A percentile compares a stretch with the other conserved stretches of the same genome.
These are phyloP conservation scores for Aspergillus pseudonomiae DNA, from an alignment of 2,329 filamentous ascomycete species.

Conservation along the genomic window DNA sequence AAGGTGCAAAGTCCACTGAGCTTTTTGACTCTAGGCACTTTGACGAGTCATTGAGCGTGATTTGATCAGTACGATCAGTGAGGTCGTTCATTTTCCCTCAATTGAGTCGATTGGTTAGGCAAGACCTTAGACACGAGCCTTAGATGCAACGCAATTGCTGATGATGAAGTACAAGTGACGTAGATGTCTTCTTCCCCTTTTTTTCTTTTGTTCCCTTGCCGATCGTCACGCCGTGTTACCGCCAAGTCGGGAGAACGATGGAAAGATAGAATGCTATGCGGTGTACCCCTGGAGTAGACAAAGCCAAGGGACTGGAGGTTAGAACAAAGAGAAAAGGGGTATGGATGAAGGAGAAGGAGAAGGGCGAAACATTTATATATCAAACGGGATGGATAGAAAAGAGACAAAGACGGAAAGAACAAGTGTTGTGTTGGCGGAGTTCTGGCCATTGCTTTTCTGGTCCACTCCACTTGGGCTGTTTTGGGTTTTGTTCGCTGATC, in stretches of 20 bases:
- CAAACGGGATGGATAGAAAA: not conserved
- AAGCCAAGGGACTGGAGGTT: not conserved
- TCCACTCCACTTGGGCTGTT: slow-evolving; percentile 4
- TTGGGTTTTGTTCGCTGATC: slow-evolving; percentile 4
- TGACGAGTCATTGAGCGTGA: slow-evolving; percentile 17
- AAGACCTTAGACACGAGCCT: not conserved
- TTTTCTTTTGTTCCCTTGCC: not conserved
- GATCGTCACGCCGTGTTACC: slow-evolving; percentile 1
- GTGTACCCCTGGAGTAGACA: not conserved
- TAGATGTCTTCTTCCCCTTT: not conserved
- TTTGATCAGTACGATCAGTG: slow-evolving; percentile 18
- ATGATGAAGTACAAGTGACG: not conserved
- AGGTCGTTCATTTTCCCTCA: slow-evolving; percentile 12
- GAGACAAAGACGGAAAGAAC: slow-evolving; percentile 2
- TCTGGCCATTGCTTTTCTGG: slow-evolving; percentile 3
- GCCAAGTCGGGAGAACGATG: slow-evolving; percentile 1
- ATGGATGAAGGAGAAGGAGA: not conserved
- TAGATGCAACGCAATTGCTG: not conserved
- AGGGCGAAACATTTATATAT: not conserved
- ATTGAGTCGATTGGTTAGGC: not conserved
- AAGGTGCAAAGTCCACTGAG: slow-evolving; percentile 32
- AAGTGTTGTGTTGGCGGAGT: slow-evolving; percentile 5
- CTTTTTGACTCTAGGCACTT: slow-evolving; percentile 2
- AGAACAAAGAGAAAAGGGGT: not conserved
- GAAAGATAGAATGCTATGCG: not conserved